Percentiles rank a stretch among this genome's conserved stretches.
phyloP scores from a whole-genome alignment of 352 stramenopile genomes.

The Peronospora destructor region DNA sequence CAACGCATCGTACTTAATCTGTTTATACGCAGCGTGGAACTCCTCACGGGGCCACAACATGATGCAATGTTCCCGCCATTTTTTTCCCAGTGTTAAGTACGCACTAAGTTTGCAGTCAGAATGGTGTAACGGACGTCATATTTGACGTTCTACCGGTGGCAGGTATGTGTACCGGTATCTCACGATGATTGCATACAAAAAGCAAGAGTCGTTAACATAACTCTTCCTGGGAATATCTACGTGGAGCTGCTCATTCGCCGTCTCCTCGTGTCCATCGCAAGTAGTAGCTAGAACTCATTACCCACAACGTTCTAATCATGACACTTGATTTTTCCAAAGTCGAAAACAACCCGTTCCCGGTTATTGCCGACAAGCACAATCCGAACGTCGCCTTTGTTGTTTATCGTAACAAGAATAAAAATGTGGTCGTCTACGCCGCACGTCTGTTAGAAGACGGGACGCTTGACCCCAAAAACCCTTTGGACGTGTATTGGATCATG shows the following conservation, averaged over 20 bases:
- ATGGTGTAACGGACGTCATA: background rate
- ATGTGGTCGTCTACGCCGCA: conserved; percentile 78
- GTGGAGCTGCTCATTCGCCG: conserved; percentile 3
- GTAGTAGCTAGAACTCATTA: conserved; percentile 3
- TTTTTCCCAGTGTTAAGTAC: conserved; percentile 6
- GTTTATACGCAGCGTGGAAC: conserved; percentile 77
- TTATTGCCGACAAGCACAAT: conserved; percentile 71
- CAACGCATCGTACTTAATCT: conserved; percentile 77
- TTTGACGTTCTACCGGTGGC: background rate
- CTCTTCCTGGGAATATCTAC: conserved; percentile 13
- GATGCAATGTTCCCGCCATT: conserved; percentile 10
- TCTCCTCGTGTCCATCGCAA: background rate
- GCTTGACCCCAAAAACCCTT: conserved; percentile 55
- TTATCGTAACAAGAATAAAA: conserved; percentile 89
- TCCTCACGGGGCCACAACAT: conserved; percentile 85
- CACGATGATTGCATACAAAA: conserved; percentile 10
- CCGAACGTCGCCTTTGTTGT: conserved; percentile 75
- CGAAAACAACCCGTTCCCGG: conserved; percentile 76
- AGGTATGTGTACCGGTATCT: background rate
- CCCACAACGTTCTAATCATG: conserved; percentile 20
- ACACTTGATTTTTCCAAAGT: conserved; percentile 84
- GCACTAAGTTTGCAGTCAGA: conserved; percentile 3
- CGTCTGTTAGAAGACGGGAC: conserved; percentile 58
- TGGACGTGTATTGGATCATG: conserved; percentile 88
- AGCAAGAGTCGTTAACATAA: conserved; percentile 4